phyloP scores from a whole-genome alignment of 805 yeast species.

The Candida khao-thaluensis region DNA sequence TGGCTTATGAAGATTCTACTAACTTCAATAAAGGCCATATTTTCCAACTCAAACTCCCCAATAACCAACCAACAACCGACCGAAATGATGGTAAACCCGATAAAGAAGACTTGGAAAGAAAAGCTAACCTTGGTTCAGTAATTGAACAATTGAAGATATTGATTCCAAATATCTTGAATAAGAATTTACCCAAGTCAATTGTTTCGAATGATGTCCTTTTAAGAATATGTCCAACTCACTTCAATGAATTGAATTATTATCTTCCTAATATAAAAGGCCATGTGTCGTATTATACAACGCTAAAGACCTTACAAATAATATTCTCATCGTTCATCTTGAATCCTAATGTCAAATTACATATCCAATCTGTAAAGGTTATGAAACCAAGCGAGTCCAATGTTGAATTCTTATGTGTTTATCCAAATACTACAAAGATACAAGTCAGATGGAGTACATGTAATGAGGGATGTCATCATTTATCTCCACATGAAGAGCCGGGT shows the following conservation, averaged over 20 bases:
- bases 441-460: slow-evolving; percentile 59
- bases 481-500: not conserved
- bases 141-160: slow-evolving; percentile 45
- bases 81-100: too few relatives aligned
- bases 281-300: slow-evolving; percentile 53
- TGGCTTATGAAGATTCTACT: too few relatives aligned
- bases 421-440: slow-evolving; percentile 48
- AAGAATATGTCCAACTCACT: slow-evolving; percentile 55
- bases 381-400: slow-evolving; percentile 13
- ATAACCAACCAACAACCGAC: too few relatives aligned
- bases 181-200: slow-evolving; percentile 42
- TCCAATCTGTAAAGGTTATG: slow-evolving; percentile 38
- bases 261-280: slow-evolving; percentile 58
- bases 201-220: slow-evolving; percentile 49
- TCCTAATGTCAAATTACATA: slow-evolving; percentile 53
- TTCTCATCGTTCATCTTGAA: slow-evolving; percentile 56
- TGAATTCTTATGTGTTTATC: slow-evolving; percentile 33
- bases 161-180: slow-evolving; percentile 51
- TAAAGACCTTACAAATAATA: slow-evolving; percentile 55
- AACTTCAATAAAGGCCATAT: too few relatives aligned
- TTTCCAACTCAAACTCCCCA: too few relatives aligned
- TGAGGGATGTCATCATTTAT: slow-evolving; percentile 50
- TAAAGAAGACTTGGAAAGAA: too few relatives aligned
- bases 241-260: slow-evolving; percentile 42
- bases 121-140: slow-evolving; percentile 57